A percentile compares a stretch with the other conserved stretches of the same genome.
phyloP scores from a whole-genome alignment of 345 rosid species.

The Brassica juncea region DNA sequence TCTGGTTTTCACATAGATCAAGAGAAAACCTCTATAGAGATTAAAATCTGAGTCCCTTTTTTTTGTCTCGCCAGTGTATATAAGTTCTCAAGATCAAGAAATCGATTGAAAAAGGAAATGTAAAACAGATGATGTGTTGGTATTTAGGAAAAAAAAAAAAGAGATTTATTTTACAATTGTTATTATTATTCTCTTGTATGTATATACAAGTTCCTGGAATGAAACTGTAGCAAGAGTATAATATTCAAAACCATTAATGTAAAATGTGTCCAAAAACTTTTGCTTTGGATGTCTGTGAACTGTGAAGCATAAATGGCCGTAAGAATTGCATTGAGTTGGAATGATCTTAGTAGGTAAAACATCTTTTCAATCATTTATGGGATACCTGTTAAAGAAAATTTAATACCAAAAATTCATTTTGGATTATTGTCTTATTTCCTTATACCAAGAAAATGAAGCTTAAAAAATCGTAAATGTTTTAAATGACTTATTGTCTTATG shows the following conservation, averaged over 20 bases:
- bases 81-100: conserved; percentile 17
- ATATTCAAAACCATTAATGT: conserved; percentile 3
- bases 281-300: conserved; percentile 13
- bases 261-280: conserved; percentile 24
- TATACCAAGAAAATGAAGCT: too few relatives aligned
- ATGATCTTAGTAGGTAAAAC: background rate
- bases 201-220: conserved; percentile 15
- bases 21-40: conserved; percentile 21
- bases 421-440: background rate
- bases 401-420: background rate
- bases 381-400: background rate
- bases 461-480: too few relatives aligned
- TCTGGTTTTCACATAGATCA: conserved; percentile 18
- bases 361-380: background rate
- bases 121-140: conserved; percentile 14
- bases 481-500: too few relatives aligned
- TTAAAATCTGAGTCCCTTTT: conserved; percentile 24
- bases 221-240: conserved; percentile 1
- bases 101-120: background rate
- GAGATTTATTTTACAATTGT: background rate
- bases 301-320: conserved; percentile 29
- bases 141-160: background rate
- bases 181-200: background rate
- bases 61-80: conserved; percentile 28
- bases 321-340: conserved; percentile 38